phyloP scores from a whole-genome alignment of 768 basidiomycete genomes.

The Termitomyces sp. region DNA sequence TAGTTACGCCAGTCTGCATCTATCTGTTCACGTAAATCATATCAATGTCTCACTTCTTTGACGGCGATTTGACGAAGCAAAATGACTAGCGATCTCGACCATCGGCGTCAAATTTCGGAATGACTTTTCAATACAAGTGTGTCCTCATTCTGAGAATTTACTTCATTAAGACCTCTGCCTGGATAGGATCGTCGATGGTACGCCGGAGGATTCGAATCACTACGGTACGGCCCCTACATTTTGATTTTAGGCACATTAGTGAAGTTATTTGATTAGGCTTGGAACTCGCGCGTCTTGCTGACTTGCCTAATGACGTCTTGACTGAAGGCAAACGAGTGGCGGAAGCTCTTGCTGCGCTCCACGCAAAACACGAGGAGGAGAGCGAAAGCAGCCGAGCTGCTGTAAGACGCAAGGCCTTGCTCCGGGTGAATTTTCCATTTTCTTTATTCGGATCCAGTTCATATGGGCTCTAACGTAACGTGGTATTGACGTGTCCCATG shows the following conservation, averaged over 20 bases:
- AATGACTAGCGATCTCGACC: conserved; percentile 46
- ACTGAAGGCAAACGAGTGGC: conserved; percentile 61
- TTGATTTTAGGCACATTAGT: neutral
- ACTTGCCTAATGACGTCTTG: conserved; percentile 74
- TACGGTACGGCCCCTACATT: conserved; percentile 51
- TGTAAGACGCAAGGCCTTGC: conserved; percentile 61
- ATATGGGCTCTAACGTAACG: neutral
- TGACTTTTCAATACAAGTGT: conserved; percentile 80
- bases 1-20: conserved; percentile 57
- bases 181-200: conserved; percentile 71
- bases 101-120: conserved; percentile 57
- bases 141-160: neutral
- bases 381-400: conserved; percentile 61
- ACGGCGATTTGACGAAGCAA: neutral
- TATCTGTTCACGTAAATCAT: conserved; percentile 65
- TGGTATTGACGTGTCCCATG: neutral
- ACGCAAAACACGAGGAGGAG: conserved; percentile 53
- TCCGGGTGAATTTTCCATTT: conserved; percentile 45
- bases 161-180: neutral
- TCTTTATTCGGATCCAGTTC: neutral
- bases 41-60: neutral
- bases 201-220: conserved; percentile 57
- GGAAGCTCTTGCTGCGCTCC: conserved; percentile 51
- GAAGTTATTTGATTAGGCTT: conserved; percentile 50
- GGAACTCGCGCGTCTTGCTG: conserved; percentile 84